These are phyloP conservation scores for Dothideomycetes sp. DNA, from an alignment of 2,329 filamentous ascomycete species.

Conservation along the genomic window DNA sequence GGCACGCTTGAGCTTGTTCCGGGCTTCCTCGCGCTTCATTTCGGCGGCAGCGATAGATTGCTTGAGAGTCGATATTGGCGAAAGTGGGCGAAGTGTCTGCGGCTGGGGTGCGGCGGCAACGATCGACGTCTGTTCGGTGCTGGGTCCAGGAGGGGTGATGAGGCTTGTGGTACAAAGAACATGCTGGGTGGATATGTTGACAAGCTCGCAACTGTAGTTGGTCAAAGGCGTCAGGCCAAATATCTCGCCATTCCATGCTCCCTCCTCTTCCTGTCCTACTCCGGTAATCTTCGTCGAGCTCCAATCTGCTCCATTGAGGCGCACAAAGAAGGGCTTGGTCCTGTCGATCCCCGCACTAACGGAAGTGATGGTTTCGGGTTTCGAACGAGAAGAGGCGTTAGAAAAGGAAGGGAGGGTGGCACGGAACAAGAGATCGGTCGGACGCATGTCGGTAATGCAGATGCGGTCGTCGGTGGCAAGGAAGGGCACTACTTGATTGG, in stretches of 20 bases:
- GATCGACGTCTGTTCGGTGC: conserved; percentile 42
- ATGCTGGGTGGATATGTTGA: conserved; percentile 56
- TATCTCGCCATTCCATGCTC: conserved; percentile 58
- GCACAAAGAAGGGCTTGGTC: conserved; percentile 68
- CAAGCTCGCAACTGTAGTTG: conserved; percentile 71
- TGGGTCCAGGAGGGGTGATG: conserved; percentile 53
- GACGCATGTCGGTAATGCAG: conserved; percentile 72
- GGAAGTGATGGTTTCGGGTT: conserved; percentile 32
- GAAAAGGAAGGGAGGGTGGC: conserved; percentile 25
- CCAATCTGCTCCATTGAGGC: conserved; percentile 71
- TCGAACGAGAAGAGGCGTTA: conserved; percentile 18
- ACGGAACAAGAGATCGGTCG: conserved; percentile 65
- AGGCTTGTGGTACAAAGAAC: conserved; percentile 65
- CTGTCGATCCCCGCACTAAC: conserved; percentile 47
- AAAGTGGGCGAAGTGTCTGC: conserved; percentile 61
- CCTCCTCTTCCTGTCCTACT: conserved; percentile 36
- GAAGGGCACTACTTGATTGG: conserved; percentile 1
- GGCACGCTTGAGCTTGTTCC: conserved; percentile 57
- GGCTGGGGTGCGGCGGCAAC: conserved; percentile 43
- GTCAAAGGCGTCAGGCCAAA: conserved; percentile 61
- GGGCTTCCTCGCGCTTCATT: conserved; percentile 60
- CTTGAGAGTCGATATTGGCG: conserved; percentile 65
- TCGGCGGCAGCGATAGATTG: conserved; percentile 67
- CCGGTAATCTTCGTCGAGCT: conserved; percentile 61
- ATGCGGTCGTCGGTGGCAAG: conserved; percentile 51